phyloP scores from a whole-genome alignment of 495 filamentous ascomycete species.

The Hypoxylon cercidicola region DNA sequence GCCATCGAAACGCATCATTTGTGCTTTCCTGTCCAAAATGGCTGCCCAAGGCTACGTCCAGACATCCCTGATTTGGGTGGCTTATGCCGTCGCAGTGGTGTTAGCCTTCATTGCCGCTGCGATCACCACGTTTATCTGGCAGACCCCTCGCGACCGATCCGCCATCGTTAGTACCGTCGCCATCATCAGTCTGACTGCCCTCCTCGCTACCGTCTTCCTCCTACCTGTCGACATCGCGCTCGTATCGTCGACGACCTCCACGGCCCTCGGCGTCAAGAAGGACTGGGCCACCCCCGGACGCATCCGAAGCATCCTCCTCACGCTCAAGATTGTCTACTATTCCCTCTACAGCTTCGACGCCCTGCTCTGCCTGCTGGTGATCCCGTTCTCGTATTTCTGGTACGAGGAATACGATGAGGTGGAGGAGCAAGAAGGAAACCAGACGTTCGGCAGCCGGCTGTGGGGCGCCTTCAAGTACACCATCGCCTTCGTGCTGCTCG shows the following conservation, averaged over 20 bases:
- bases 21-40: conserved; percentile 61
- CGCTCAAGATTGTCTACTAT: conserved; percentile 92
- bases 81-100: conserved; percentile 83
- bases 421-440: conserved; percentile 77
- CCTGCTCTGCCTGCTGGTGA: conserved; percentile 85
- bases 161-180: conserved; percentile 80
- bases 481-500: conserved; percentile 79
- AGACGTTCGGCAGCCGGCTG: conserved; percentile 72
- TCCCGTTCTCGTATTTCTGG: conserved; percentile 98
- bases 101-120: conserved; percentile 76
- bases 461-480: conserved; percentile 93
- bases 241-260: conserved; percentile 85
- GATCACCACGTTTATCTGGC: conserved; percentile 87
- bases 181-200: conserved; percentile 83
- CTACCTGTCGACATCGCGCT: conserved; percentile 96
- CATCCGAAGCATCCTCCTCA: conserved; percentile 78
- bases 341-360: conserved; percentile 91
- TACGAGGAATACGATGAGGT: conserved; percentile 96
- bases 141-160: conserved; percentile 86
- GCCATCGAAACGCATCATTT: conserved; percentile 50
- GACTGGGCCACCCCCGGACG: conserved; percentile 88
- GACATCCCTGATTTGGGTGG: conserved; percentile 87
- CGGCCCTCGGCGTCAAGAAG: conserved; percentile 82
- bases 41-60: conserved; percentile 72
- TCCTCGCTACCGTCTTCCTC: conserved; percentile 92